Base-by-base conservation (phyloP, 163 green algal species). In the Coccomyxa subellipsoidea region DNA sequence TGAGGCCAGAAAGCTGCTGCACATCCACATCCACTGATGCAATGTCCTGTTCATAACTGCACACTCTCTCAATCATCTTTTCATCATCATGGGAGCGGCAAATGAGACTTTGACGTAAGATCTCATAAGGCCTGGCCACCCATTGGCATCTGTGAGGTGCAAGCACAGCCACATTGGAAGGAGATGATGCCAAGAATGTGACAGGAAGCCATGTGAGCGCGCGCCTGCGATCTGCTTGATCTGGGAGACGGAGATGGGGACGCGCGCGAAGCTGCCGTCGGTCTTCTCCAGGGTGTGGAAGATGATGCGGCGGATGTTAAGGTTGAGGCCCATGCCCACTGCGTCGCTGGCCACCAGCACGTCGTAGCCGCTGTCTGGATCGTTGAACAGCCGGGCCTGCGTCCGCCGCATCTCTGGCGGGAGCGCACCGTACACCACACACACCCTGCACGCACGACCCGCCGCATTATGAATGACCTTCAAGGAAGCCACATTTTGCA, bases 161-260 rank as follows among this genome's bases (percentile, higher is more conserved):
- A n/a, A n/a, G n/a, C n/a, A n/a, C n/a, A 34, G 27, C 31, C 66
- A 73, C 66, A 73, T 73, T n/a, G 18, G 4, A 73, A 73, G 66
- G 66, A 36, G 8, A 4, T 73, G 7, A n/a, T 18, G 18, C 10
- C 66, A 73, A 7, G 27, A 5, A 10, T 25, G 66, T 73, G 66
- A n/a, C n/a, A n/a, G n/a, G n/a, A n/a, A n/a, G n/a, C n/a, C n/a
- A n/a, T 12, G 12, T 37, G 7, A 69, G 8, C 38, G 23, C 77
- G 91, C 77, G 70, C 95, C 95, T 27, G 95, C 95, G 69, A 99
- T 99, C 88, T 99, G 95, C 83, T 97, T 96, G 12, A 97, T 88
- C 82, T 92, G 83, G n/a, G 88, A 89, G 38, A 88, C 79, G 71
- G 80, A 83, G 3, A 94, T 85, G 1, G 81, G 83, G 0, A 34